Evolutionary conservation across 2,329 filamentous ascomycete species (phyloP).

Genomic region (Venturia oleaginea): DNA sequence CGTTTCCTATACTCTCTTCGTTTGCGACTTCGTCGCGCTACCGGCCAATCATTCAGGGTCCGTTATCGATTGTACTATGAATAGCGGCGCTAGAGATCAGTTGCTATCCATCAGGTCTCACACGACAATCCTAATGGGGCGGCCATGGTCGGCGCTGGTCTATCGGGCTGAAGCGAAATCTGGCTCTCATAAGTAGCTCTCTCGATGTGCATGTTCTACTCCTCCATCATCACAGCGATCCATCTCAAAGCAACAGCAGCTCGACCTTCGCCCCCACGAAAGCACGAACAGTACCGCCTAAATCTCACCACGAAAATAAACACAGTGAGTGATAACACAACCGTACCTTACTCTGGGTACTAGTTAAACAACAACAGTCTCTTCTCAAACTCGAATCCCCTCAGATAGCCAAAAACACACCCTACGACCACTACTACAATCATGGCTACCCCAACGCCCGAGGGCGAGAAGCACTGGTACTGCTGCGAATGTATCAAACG

Average conservation of each 20-base stretch:
- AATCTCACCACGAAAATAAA: neutral
- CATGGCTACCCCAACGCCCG: neutral
- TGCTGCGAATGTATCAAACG: conserved; percentile 5
- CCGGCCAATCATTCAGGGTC: neutral
- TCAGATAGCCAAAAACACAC: neutral
- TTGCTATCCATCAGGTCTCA: neutral
- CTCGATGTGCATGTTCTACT: neutral
- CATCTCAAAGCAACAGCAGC: neutral
- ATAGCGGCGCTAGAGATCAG: neutral
- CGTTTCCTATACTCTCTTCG: too few species aligned
- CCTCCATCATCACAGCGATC: neutral
- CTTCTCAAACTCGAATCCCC: neutral
- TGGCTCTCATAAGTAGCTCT: neutral
- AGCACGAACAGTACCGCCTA: neutral
- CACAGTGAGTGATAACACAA: neutral
- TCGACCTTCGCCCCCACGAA: neutral
- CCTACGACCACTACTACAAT: neutral
- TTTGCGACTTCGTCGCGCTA: neutral
- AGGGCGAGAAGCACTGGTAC: neutral
- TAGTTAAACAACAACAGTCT: neutral
- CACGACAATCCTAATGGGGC: neutral
- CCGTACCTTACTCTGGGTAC: neutral
- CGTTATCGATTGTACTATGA: neutral
- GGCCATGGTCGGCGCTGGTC: neutral
- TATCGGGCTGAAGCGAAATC: neutral